Percentiles rank a stretch among this genome's conserved stretches.
Evolutionary conservation across 768 basidiomycete genomes (phyloP).

Genomic region (Boletus rubroflammeus): DNA sequence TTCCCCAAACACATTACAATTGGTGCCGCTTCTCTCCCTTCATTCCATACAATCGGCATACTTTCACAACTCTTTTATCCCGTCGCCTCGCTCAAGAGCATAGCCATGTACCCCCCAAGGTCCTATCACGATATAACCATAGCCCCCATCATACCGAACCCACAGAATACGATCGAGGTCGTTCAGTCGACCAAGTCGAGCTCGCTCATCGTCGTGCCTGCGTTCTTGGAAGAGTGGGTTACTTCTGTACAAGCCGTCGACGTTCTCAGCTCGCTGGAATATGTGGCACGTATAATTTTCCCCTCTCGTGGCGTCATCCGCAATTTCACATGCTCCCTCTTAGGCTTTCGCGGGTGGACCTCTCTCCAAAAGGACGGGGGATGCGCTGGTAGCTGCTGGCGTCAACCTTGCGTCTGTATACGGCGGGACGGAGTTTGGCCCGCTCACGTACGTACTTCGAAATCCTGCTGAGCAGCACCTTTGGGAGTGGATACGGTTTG

Average conservation of each 20-base stretch:
- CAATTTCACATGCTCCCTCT: neutral
- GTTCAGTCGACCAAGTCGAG: conserved; percentile 14
- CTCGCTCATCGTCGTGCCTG: conserved; percentile 15
- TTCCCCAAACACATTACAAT: neutral
- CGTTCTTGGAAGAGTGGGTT: conserved; percentile 24
- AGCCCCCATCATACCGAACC: conserved; percentile 21
- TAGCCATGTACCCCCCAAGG: conserved; percentile 19
- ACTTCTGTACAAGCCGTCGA: conserved; percentile 18
- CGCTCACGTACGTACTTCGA: conserved; percentile 15
- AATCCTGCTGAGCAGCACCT: conserved; percentile 27
- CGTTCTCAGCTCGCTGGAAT: conserved; percentile 15
- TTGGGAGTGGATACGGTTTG: conserved; percentile 34
- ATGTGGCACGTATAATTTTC: conserved; percentile 16
- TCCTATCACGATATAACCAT: conserved; percentile 7
- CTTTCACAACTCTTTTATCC: conserved; percentile 15
- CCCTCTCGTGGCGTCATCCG: neutral
- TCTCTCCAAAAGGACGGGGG: conserved; percentile 34
- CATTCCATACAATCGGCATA: conserved; percentile 22
- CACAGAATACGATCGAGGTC: conserved; percentile 22
- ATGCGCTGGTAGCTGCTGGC: conserved; percentile 31
- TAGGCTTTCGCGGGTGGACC: conserved; percentile 38
- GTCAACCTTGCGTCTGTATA: conserved; percentile 34
- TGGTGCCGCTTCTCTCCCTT: conserved; percentile 18
- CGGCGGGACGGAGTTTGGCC: conserved; percentile 39
- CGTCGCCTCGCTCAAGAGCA: conserved; percentile 6